Evolutionary conservation across 2,329 filamentous ascomycete genomes (phyloP).

Genomic region (Aphanocladium album): DNA sequence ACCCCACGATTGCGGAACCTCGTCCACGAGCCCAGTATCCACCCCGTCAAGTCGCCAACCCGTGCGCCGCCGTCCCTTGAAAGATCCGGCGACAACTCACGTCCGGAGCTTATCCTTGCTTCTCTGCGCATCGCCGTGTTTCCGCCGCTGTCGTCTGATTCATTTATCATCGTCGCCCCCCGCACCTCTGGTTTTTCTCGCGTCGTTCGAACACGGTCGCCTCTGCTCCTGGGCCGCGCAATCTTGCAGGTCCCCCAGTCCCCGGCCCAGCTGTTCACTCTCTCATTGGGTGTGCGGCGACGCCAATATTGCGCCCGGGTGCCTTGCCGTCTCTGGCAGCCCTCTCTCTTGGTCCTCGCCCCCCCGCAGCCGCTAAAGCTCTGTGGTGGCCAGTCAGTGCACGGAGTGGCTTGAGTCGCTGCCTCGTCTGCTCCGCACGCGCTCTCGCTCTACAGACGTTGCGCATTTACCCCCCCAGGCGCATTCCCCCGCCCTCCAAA

Average conservation of each 20-base stretch:
- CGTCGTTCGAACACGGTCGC: neutral
- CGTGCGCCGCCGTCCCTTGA: neutral
- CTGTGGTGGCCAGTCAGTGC: neutral
- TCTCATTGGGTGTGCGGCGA: neutral
- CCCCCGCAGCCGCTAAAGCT: constrained; percentile 5
- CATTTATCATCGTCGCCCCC: neutral
- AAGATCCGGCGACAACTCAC: constrained; percentile 2
- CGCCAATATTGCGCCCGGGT: constrained; percentile 1
- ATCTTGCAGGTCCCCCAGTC: neutral
- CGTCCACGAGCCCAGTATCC: constrained; percentile 7
- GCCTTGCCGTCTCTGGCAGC: neutral
- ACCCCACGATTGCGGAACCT: constrained; percentile 14
- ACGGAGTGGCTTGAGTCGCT: constrained; percentile 7
- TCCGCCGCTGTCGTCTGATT: neutral
- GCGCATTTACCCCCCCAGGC: constrained; percentile 9
- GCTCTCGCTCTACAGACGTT: neutral
- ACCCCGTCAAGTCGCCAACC: constrained; percentile 7
- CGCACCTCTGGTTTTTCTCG: neutral
- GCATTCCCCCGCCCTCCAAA: constrained; percentile 11
- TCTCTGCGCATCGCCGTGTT: neutral
- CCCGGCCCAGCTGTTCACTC: neutral
- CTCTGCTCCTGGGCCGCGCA: neutral
- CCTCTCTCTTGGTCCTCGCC: neutral
- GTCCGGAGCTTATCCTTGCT: neutral
- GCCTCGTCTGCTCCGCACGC: constrained; percentile 7